Evolutionary conservation across 768 basidiomycete species (phyloP), one percentile per base, ranked within the genome.

Genomic region (Hemileccinum rubropunctum): DNA sequence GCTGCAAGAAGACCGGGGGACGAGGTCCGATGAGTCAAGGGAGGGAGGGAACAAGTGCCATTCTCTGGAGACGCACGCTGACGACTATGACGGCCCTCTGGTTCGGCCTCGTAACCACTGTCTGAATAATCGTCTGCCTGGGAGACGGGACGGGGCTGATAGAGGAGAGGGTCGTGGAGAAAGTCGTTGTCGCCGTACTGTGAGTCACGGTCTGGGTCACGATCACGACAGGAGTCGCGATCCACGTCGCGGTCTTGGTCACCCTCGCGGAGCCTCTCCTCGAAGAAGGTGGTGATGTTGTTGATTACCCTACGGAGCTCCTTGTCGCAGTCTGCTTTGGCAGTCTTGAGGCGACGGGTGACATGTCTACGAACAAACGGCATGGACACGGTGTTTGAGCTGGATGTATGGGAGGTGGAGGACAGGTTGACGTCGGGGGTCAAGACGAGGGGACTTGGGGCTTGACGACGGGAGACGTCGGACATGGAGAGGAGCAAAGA

Each of bases 321-420:
- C 76, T 89, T 90, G 81, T 99, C 93, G 76, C 95, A 99, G 57
- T 91, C 90, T 44, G 89, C 83, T 76, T 99, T 98, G 50, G 95
- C 94, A 4, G 87, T 88, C 73, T 85, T 88, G 70, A 98, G 83
- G 50, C 97, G 85, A 56, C 92, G 83, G 34, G 88, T 91, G 61
- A 98, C 91, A 74, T 98, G 95, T 48, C 92, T 83, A 53, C 90
- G 78, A 55, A 98, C 90, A 66, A 92, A 91, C 52, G 90, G 89
- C 90, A 92, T 92, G 47, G 90, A 90, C 46, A 92, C 87, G 47
- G 86, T 88, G 66, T 87, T 88, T 23, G 85, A 77, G 45, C 75
- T 76, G 6, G 83, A 82, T 42, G 73, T 73, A 61, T 72, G 58
- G 59, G 59, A 62, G 51, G 45, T 9, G 36, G 58, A 8, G 40